A percentile compares a stretch with the other conserved stretches of the same genome.
Conservation (phyloP, 768 basidiomycete species). For the Leccinum boreale region DNA sequence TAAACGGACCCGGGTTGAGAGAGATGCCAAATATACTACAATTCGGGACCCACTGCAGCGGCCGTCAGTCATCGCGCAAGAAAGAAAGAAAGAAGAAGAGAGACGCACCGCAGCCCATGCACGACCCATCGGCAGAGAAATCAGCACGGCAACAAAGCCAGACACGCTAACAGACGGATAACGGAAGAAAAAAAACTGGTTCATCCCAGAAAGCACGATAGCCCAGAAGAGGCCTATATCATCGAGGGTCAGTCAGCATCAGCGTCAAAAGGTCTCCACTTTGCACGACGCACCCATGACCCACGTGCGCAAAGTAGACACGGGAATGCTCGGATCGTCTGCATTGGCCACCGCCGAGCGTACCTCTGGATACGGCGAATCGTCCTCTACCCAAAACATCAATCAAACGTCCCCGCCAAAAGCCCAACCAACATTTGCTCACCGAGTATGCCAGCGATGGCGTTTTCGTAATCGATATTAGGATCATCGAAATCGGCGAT, state of each 20-base stretch:
- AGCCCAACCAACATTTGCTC: not conserved
- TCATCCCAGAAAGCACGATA: constrained; percentile 67
- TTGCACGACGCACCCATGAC: constrained; percentile 38
- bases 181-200: constrained; percentile 76
- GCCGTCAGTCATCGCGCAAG: not conserved
- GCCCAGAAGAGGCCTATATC: constrained; percentile 42
- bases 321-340: constrained; percentile 65
- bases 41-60: constrained; percentile 43
- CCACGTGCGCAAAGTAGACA: constrained; percentile 58
- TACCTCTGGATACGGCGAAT: constrained; percentile 84
- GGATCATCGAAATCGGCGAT: constrained; percentile 34
- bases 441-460: constrained; percentile 19
- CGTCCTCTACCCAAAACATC: constrained; percentile 44
- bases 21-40: constrained; percentile 54
- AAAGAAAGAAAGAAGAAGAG: too few relatives aligned
- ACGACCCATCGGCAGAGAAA: constrained; percentile 68
- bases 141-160: constrained; percentile 61
- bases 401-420: not conserved
- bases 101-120: constrained; percentile 46
- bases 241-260: not conserved
- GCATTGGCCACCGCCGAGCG: constrained; percentile 73
- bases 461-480: constrained; percentile 29
- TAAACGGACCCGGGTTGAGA: constrained; percentile 73
- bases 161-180: constrained; percentile 47
- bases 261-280: not conserved